These are phyloP conservation scores for Phaseolus lunatus DNA, from an alignment of 306 rosid genomes.

Conservation along the genomic window DNA sequence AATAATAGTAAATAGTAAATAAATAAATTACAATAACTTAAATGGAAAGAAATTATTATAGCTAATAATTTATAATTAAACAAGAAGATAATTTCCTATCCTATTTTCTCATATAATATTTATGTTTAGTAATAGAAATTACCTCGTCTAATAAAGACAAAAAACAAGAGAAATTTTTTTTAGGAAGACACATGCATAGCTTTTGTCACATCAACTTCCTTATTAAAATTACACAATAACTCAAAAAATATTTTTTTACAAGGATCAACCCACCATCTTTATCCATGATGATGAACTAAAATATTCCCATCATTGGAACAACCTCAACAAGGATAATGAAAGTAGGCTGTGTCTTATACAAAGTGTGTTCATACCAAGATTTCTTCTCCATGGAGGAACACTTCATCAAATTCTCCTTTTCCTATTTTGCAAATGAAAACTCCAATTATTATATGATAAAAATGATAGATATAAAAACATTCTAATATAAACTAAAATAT, in stretches of 20 bases:
- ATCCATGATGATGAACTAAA: neutral
- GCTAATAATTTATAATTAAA: too few species aligned
- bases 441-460: too few species aligned
- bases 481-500: too few species aligned
- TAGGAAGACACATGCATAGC: too few species aligned
- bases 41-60: too few species aligned
- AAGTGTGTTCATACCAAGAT: neutral
- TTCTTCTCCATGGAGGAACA: neutral
- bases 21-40: too few species aligned
- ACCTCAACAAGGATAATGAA: neutral
- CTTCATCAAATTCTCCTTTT: neutral
- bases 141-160: neutral
- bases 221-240: neutral
- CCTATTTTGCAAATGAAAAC: too few species aligned
- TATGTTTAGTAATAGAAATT: neutral
- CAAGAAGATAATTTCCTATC: neutral
- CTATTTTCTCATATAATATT: neutral
- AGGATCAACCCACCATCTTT: neutral
- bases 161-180: neutral
- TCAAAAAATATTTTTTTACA: neutral
- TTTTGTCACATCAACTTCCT: neutral
- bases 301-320: conserved; percentile 1
- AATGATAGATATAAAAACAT: too few species aligned
- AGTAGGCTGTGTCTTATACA: neutral
- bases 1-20: too few species aligned